phyloP scores from a whole-genome alignment of 2,329 filamentous ascomycete genomes.

The Periconia sp. region DNA sequence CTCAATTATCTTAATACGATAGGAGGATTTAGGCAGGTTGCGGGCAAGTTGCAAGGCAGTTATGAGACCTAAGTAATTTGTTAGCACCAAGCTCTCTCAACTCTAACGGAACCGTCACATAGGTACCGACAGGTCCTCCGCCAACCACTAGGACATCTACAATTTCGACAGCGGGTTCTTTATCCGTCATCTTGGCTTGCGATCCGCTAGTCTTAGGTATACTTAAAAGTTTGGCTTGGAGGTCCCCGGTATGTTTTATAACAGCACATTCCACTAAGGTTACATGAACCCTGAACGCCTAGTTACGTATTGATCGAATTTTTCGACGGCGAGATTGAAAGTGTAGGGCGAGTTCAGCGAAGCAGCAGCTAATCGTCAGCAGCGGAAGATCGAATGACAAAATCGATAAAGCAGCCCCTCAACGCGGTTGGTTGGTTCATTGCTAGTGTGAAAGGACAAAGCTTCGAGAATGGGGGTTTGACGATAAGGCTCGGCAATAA shows the following conservation, averaged over 20 bases:
- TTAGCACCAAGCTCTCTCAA: not conserved
- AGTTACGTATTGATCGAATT: too few species aligned
- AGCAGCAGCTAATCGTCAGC: too few species aligned
- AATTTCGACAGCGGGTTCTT: conserved; percentile 9
- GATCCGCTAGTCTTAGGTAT: not conserved
- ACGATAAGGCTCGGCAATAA: not conserved
- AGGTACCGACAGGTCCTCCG: conserved; percentile 50
- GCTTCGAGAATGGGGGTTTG: not conserved
- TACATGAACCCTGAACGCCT: too few species aligned
- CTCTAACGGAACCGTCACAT: not conserved
- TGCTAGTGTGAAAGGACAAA: not conserved
- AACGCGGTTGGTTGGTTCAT: not conserved
- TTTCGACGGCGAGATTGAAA: too few species aligned
- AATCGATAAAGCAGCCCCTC: not conserved
- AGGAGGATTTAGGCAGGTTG: conserved; percentile 43
- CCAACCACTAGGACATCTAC: conserved; percentile 29
- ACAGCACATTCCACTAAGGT: too few species aligned
- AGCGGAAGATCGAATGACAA: too few species aligned
- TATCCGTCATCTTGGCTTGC: conserved; percentile 8
- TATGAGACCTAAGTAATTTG: conserved; percentile 32
- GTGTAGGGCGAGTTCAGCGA: too few species aligned
- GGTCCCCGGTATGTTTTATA: not conserved
- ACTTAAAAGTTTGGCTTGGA: not conserved
- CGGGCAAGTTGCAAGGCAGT: conserved; percentile 51
- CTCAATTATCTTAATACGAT: conserved; percentile 52